Evolutionary conservation across 345 rosid genomes (phyloP).

Genomic region (Eucalyptus dawsonii): DNA sequence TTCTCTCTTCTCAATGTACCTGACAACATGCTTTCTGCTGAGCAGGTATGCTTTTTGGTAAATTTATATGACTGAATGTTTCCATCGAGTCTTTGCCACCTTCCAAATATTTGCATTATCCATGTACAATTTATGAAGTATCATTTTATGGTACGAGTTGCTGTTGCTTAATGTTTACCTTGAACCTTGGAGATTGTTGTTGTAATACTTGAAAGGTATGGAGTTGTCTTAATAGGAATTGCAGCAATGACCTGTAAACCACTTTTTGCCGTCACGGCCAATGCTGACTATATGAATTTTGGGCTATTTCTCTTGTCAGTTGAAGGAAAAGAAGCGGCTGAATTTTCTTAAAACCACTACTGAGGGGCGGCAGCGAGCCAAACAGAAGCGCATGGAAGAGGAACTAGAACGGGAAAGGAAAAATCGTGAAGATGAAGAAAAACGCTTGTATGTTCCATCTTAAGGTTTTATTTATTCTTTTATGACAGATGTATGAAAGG

Average conservation of each 20-base stretch:
- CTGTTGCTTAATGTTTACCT: not conserved
- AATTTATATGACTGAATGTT: not conserved
- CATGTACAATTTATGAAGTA: not conserved
- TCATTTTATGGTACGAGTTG: not conserved
- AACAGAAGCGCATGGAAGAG: constrained; percentile 78
- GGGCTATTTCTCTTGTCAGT: constrained; percentile 22
- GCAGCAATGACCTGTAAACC: not conserved
- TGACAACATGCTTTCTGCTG: constrained; percentile 65
- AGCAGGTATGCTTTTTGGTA: constrained; percentile 42
- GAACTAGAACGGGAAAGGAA: constrained; percentile 70
- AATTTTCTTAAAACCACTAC: constrained; percentile 77
- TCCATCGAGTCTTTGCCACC: not conserved
- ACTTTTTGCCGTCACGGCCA: not conserved
- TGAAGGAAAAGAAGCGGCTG: constrained; percentile 81
- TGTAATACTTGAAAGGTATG: not conserved
- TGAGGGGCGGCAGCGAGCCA: constrained; percentile 87
- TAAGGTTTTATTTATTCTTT: not conserved
- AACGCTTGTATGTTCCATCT: constrained; percentile 54
- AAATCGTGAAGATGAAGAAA: constrained; percentile 74
- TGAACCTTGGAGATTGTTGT: not conserved
- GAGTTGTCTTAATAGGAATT: not conserved
- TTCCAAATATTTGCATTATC: not conserved
- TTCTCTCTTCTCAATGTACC: constrained; percentile 69
- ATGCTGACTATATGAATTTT: not conserved
- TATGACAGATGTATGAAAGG: not conserved